Base-by-base conservation (phyloP, 2,329 filamentous ascomycete genomes). In the Pseudopithomyces maydicus region DNA sequence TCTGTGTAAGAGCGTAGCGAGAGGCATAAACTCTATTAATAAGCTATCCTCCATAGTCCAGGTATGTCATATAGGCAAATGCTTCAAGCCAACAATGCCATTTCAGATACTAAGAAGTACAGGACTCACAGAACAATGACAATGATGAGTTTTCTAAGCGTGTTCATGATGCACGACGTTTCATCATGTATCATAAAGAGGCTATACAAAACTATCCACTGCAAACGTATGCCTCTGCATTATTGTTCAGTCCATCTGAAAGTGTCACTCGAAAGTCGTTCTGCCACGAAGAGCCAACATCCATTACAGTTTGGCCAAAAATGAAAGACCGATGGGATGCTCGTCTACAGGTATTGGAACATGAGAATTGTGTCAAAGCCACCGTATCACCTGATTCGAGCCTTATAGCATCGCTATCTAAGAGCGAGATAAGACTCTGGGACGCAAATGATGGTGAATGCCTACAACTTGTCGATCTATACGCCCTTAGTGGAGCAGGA, bases 221-320 rank as follows among this genome's bases (percentile, higher is more conserved):
- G 1, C 45, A 48, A n/a, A 23, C 32, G 23, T 48, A 48, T 17
- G 22, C 8, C 6, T 48, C 45, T n/a, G 45, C 61, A 20, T 61
- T 68, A 17, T 5, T 62, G 39, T 63, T 59, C 32, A 59, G 55
- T 52, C 60, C 55, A n/a, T n/a, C n/a, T n/a, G n/a, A n/a, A n/a
- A n/a, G n/a, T n/a, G n/a, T n/a, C n/a, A n/a, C n/a, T n/a, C n/a
- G n/a, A n/a, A n/a, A n/a, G n/a, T n/a, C n/a, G n/a, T n/a, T n/a
- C n/a, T n/a, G n/a, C n/a, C n/a, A n/a, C n/a, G n/a, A n/a, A n/a
- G n/a, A n/a, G n/a, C n/a, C n/a, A n/a, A n/a, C n/a, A n/a, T n/a
- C n/a, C n/a, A n/a, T n/a, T n/a, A n/a, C n/a, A n/a, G n/a, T n/a
- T n/a, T n/a, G n/a, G n/a, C n/a, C n/a, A n/a, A n/a, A n/a, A n/a